Evolutionary conservation across 108 stramenopile species (phyloP).

Genomic region (Parmales sp.): DNA sequence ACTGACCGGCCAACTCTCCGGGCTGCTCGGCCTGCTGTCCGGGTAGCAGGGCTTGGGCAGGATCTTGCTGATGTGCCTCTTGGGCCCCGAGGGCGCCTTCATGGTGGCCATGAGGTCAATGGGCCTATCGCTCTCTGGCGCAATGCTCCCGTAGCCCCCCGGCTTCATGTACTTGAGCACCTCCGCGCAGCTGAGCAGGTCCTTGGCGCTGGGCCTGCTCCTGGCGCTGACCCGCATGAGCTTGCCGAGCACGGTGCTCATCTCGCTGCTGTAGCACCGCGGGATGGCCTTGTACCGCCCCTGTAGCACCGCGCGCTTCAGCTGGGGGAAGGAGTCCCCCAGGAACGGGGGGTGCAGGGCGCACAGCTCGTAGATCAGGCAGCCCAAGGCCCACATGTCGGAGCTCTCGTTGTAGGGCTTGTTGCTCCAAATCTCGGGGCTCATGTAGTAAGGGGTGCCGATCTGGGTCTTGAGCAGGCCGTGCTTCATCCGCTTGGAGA

Average conservation of each 20-base stretch:
- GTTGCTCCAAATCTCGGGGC: constrained; percentile 45
- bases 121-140: not conserved
- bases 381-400: constrained; percentile 52
- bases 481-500: constrained; percentile 28
- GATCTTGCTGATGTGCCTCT: not conserved
- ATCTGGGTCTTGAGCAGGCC: constrained; percentile 36
- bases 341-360: constrained; percentile 24
- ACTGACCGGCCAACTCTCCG: constrained; percentile 13
- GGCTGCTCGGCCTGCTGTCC: constrained; percentile 8
- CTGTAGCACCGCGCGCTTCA: constrained; percentile 17
- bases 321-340: constrained; percentile 21
- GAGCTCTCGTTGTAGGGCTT: constrained; percentile 40
- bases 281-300: constrained; percentile 22
- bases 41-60: constrained; percentile 22
- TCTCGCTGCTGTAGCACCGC: constrained; percentile 4
- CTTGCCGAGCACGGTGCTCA: constrained; percentile 7
- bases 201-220: constrained; percentile 2
- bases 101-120: constrained; percentile 15
- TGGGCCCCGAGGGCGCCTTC: constrained; percentile 11
- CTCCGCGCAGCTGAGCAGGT: constrained; percentile 14
- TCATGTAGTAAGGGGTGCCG: constrained; percentile 61
- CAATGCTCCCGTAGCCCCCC: not conserved
- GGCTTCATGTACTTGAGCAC: constrained; percentile 13
- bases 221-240: constrained; percentile 16
- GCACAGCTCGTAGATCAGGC: constrained; percentile 38